Percentiles rank a stretch among this genome's conserved stretches.
Conservation (phyloP, 139 green algal genomes). For the Coccomyxa sp. region DNA sequence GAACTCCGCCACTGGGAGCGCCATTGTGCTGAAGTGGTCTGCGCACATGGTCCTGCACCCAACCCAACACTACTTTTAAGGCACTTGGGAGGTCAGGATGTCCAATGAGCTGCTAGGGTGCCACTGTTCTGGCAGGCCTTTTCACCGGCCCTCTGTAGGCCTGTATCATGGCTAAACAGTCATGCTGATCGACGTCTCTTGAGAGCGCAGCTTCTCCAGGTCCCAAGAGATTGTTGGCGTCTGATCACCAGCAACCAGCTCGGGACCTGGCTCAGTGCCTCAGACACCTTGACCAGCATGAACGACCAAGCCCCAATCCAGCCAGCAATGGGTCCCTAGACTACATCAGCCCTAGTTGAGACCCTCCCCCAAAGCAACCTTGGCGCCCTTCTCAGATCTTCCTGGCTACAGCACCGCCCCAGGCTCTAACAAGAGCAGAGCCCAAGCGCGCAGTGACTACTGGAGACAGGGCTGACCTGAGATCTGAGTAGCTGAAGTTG, state of each 20-base stretch:
- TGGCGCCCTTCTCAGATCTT: background rate
- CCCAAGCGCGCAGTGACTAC: background rate
- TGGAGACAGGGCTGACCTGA: slow-evolving; percentile 23
- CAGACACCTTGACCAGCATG: background rate
- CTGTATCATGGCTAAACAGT: background rate
- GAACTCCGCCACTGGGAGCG: slow-evolving; percentile 76
- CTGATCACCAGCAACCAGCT: no score
- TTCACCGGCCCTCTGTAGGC: background rate
- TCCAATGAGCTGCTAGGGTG: background rate
- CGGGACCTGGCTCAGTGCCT: no score
- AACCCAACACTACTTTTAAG: no score
- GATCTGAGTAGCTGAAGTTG: slow-evolving; percentile 57
- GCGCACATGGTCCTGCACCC: slow-evolving; percentile 40
- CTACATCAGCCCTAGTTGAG: background rate
- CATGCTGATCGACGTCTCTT: no score
- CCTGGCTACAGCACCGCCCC: background rate
- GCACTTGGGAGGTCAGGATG: no score
- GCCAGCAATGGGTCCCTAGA: background rate
- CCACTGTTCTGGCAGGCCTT: background rate
- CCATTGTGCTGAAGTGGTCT: slow-evolving; percentile 63
- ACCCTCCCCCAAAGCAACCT: background rate
- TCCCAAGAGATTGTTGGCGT: no score
- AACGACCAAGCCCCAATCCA: background rate
- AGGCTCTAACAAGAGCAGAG: background rate
- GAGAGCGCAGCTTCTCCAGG: background rate